Base-by-base conservation (phyloP, 805 yeast species). In the Myxozyma sirexii region DNA sequence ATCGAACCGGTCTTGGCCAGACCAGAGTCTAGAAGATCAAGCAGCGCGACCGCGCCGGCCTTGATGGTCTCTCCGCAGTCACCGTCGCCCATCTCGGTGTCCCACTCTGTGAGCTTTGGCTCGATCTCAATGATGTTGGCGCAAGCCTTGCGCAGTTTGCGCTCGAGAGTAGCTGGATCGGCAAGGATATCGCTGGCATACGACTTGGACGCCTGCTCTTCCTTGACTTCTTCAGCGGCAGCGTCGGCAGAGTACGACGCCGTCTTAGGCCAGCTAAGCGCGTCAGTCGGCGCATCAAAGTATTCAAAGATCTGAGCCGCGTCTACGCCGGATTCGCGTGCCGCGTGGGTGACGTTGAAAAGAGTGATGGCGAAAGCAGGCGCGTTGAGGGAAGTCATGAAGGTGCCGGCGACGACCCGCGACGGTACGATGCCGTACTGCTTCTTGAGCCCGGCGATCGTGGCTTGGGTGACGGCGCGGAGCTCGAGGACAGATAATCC, bases 31-130 rank as follows among this genome's bases (percentile, higher is more conserved):
- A 90, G 74, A 44, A 83, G 72, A 45, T 91, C 80, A 0, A 88
- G 90, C 52, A 84, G 79, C 26, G 90, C 96, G 45, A 97, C 97
- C 21, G 83, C 80, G 29, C 47, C 47, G 2, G 54, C 45, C 8
- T 85, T 89, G 62, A 92, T 76, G 0, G 97, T 92, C 67, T 90
- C 94, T 38, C 97, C 97, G 76, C 97, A 92, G 71, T 92, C 97
- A 67, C 97, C 97, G 73, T 92, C 97, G 57, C 97, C 97, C 1
- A 93, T 97, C 66, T 84, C 79, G 1, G 94, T 87, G 69, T 92
- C 97, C 67, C 88, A 85, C 56, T 83, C 81, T 0, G 97, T 92
- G 69, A 92, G 86, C 67, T 84, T 82, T 1, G 96, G 96, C 73
- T 92, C 97, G 17, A 81, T 80, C 33, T 79, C 76, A 44, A 86